Evolutionary conservation across 257 asterid species (phyloP).

Genomic region (Solanum sitiens): DNA sequence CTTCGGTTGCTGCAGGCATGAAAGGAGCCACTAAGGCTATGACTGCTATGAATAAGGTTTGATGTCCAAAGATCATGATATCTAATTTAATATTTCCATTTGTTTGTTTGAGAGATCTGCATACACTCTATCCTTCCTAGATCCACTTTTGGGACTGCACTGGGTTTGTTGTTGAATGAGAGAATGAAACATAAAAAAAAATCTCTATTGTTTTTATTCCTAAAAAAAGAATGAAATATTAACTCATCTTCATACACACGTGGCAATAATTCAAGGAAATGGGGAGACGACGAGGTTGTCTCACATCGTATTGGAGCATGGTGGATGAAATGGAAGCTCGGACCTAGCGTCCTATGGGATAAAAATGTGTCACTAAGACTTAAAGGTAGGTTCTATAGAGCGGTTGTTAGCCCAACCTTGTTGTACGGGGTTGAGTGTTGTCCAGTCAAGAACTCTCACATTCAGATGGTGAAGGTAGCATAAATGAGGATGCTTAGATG

Average conservation of each 20-base stretch:
- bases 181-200: not conserved
- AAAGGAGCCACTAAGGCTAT: slow-evolving; percentile 94
- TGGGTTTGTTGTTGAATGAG: not conserved
- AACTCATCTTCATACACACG: not conserved
- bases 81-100: not conserved
- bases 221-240: not conserved
- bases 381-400: not conserved
- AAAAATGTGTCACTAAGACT: not conserved
- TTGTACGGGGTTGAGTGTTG: not conserved
- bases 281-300: not conserved
- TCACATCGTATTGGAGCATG: not conserved
- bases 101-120: not conserved
- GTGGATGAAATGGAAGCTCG: not conserved
- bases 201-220: not conserved
- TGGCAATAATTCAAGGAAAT: not conserved
- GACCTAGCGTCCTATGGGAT: not conserved
- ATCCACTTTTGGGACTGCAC: not conserved
- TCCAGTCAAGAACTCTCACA: not conserved
- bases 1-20: slow-evolving; percentile 89
- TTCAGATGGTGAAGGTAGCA: not conserved
- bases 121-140: not conserved
- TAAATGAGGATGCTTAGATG: not conserved
- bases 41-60: slow-evolving; percentile 88
- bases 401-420: not conserved
- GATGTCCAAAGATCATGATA: not conserved